Evolutionary conservation across 1,284 basidiomycete genomes (phyloP).

Genomic region (Ustilago loliicola): DNA sequence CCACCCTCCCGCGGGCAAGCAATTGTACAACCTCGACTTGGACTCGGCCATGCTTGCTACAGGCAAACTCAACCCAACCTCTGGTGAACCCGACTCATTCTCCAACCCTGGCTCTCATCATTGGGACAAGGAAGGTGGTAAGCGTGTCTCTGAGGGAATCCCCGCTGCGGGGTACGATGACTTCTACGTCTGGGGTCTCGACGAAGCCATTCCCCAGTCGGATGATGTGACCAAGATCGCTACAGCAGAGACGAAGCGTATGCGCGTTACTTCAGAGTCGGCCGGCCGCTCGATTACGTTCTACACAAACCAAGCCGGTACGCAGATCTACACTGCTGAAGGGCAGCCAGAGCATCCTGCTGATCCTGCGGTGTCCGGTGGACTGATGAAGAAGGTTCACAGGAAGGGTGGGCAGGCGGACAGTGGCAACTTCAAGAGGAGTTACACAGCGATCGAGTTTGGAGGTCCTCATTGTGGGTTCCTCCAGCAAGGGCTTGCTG

Average conservation of each 20-base stretch:
- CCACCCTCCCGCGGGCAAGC: constrained; percentile 27
- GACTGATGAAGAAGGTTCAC: constrained; percentile 46
- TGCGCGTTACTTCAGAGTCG: constrained; percentile 41
- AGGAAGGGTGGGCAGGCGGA: constrained; percentile 34
- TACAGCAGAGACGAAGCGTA: constrained; percentile 35
- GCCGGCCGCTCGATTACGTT: constrained; percentile 52
- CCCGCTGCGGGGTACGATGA: constrained; percentile 61
- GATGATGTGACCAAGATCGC: constrained; percentile 37
- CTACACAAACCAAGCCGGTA: constrained; percentile 61
- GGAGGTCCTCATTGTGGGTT: constrained; percentile 65
- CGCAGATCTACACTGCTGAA: constrained; percentile 61
- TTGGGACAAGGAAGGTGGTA: constrained; percentile 47
- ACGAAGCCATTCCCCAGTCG: constrained; percentile 26
- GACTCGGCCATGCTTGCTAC: constrained; percentile 53
- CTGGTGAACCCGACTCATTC: constrained; percentile 27
- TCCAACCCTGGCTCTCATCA: constrained; percentile 45
- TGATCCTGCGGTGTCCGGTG: constrained; percentile 34
- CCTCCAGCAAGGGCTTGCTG: constrained; percentile 38
- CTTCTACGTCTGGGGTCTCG: constrained; percentile 63
- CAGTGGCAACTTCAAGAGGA: constrained; percentile 50
- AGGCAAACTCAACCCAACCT: constrained; percentile 36
- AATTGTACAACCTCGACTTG: constrained; percentile 54
- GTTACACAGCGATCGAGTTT: constrained; percentile 62
- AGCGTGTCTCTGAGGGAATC: constrained; percentile 36
- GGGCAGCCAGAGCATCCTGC: constrained; percentile 49